Conservation (phyloP, 1,284 basidiomycete genomes). For the Ustilago hordei region DNA sequence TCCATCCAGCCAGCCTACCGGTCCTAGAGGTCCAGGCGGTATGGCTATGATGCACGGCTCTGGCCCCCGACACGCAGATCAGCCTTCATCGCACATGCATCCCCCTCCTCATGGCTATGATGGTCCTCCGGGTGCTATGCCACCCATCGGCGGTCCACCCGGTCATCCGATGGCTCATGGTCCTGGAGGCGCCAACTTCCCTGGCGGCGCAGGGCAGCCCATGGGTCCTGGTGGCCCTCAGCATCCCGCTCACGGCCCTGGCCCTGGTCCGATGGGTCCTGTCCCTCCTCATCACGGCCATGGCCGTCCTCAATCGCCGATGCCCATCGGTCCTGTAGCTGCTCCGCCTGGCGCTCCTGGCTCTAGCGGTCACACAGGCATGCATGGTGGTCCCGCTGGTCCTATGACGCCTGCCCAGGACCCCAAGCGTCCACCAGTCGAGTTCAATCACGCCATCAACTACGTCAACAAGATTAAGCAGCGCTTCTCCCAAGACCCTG, state of each 20-base stretch:
- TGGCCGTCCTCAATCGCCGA: slow-evolving; percentile 47
- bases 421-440: slow-evolving; percentile 72
- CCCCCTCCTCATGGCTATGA: slow-evolving; percentile 41
- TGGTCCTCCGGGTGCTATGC: slow-evolving; percentile 31
- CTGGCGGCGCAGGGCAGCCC: slow-evolving; percentile 30
- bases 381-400: slow-evolving; percentile 33
- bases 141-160: slow-evolving; percentile 37
- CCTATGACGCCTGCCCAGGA: slow-evolving; percentile 51
- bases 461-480: slow-evolving; percentile 99
- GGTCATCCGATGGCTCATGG: slow-evolving; percentile 38
- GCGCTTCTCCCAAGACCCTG: slow-evolving; percentile 88
- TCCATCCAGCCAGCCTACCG: slow-evolving; percentile 26
- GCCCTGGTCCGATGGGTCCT: slow-evolving; percentile 38
- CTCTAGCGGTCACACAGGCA: slow-evolving; percentile 22
- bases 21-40: slow-evolving; percentile 35
- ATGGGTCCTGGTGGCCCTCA: slow-evolving; percentile 41
- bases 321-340: slow-evolving; percentile 43
- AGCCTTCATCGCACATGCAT: slow-evolving; percentile 45
- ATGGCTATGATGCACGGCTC: slow-evolving; percentile 50
- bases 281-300: slow-evolving; percentile 45
- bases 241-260: slow-evolving; percentile 39
- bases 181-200: slow-evolving; percentile 27
- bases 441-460: slow-evolving; percentile 97
- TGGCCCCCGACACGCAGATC: slow-evolving; percentile 43
- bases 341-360: slow-evolving; percentile 34